Conservation (phyloP, 1,284 basidiomycete genomes). For the Stereum hirsutum region DNA sequence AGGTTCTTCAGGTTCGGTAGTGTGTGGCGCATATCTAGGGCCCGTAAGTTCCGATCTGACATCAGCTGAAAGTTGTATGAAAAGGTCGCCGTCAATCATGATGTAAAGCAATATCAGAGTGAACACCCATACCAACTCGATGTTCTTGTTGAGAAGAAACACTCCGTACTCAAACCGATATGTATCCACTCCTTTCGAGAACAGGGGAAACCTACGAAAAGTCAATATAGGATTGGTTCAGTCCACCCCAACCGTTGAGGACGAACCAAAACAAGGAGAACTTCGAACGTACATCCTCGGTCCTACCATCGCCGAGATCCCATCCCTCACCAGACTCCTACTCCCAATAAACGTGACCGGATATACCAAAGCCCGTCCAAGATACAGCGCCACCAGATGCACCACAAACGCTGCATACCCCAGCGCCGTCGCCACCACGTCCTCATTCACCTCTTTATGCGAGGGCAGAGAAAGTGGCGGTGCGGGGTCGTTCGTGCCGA, state of each 20-base stretch:
- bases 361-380: constrained; percentile 75
- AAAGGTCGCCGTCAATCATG: constrained; percentile 10
- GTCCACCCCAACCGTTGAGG: not conserved
- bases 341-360: constrained; percentile 86
- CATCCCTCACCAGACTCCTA: constrained; percentile 81
- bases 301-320: constrained; percentile 89
- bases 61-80: constrained; percentile 30
- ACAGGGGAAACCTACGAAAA: constrained; percentile 77
- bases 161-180: constrained; percentile 98
- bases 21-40: constrained; percentile 91
- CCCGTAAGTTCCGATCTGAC: constrained; percentile 79
- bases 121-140: constrained; percentile 77
- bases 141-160: constrained; percentile 94
- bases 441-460: constrained; percentile 72
- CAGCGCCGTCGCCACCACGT: constrained; percentile 75
- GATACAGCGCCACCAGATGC: constrained; percentile 72
- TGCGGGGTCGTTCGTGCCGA: constrained; percentile 67
- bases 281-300: constrained; percentile 67
- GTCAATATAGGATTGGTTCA: not conserved
- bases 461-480: constrained; percentile 68
- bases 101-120: constrained; percentile 6
- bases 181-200: constrained; percentile 88
- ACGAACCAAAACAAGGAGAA: constrained; percentile 2
- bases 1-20: constrained; percentile 95
- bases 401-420: constrained; percentile 84